Evolutionary conservation across 2,329 filamentous ascomycete species (phyloP).

Genomic region (Gaeumannomyces sp.): DNA sequence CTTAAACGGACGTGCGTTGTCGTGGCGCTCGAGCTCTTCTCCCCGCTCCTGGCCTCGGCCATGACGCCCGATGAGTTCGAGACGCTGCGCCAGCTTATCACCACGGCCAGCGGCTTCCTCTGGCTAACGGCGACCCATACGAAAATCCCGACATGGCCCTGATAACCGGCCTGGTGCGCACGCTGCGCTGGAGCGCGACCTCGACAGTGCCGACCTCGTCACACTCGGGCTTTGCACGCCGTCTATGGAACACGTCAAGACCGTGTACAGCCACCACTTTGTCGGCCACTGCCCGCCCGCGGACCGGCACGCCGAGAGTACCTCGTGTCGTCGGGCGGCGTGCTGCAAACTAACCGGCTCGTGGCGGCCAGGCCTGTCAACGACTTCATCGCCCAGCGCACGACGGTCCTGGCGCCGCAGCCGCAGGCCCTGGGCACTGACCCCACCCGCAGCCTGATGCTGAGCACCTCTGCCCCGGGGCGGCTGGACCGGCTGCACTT

Average conservation of each 20-base stretch:
- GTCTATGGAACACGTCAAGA: conserved; percentile 11
- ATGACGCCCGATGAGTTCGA: conserved; percentile 21
- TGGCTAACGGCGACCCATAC: conserved; percentile 28
- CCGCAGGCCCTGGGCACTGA: conserved; percentile 13
- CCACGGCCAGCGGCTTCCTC: conserved; percentile 21
- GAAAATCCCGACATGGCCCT: conserved; percentile 24
- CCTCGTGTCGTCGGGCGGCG: conserved; percentile 12
- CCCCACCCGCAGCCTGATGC: conserved; percentile 14
- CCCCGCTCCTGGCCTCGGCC: conserved; percentile 15
- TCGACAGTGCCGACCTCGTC: conserved; percentile 23
- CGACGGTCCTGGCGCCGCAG: conserved; percentile 12
- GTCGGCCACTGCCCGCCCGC: conserved; percentile 8
- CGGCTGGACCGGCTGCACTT: conserved; percentile 14
- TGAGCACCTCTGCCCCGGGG: conserved; percentile 14
- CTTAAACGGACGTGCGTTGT: conserved; percentile 18
- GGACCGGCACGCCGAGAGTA: conserved; percentile 15
- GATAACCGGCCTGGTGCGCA: conserved; percentile 26
- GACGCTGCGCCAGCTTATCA: conserved; percentile 21
- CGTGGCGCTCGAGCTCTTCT: conserved; percentile 17
- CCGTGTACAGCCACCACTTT: conserved; percentile 14
- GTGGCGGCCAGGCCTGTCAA: conserved; percentile 13
- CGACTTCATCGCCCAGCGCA: conserved; percentile 13
- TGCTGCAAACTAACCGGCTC: conserved; percentile 12
- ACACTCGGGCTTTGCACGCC: conserved; percentile 17
- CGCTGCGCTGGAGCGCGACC: conserved; percentile 27